Evolutionary conservation across 495 filamentous ascomycete species (phyloP).

Genomic region (Xylona heveae): DNA sequence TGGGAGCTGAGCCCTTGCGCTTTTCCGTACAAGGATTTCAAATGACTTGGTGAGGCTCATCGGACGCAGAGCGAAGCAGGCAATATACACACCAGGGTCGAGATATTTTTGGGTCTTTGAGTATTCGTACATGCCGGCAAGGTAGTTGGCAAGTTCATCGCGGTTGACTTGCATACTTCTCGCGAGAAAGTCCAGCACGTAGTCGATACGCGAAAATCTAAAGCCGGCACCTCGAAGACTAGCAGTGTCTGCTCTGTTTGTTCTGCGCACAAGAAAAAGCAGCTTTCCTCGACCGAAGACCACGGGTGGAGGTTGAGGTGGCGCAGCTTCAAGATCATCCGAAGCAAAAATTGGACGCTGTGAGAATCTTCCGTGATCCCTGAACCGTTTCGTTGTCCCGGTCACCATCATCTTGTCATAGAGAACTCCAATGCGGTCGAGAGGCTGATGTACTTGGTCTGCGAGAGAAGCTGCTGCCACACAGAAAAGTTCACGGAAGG

Average conservation of each 20-base stretch:
- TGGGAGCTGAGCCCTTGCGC: conserved; percentile 44
- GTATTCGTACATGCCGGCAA: conserved; percentile 41
- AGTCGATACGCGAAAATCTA: conserved; percentile 46
- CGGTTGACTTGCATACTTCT: conserved; percentile 48
- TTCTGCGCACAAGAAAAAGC: conserved; percentile 56
- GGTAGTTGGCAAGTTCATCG: conserved; percentile 25
- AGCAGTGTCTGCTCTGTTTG: conserved; percentile 32
- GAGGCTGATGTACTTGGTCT: conserved; percentile 32
- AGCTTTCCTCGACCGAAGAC: conserved; percentile 44
- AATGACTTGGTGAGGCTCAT: conserved; percentile 40
- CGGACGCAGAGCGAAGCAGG: conserved; percentile 52
- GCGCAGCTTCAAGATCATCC: conserved; percentile 6
- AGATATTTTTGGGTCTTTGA: conserved; percentile 26
- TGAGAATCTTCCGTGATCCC: conserved; percentile 11
- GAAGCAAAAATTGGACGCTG: neutral
- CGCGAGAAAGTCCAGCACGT: conserved; percentile 45
- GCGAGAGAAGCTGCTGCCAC: conserved; percentile 57
- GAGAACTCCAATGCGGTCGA: conserved; percentile 47
- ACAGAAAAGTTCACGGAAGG: conserved; percentile 80
- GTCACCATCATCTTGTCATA: conserved; percentile 63
- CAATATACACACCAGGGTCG: conserved; percentile 49
- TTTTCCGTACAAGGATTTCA: conserved; percentile 49
- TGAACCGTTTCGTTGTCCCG: conserved; percentile 18
- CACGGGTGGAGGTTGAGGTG: conserved; percentile 8
- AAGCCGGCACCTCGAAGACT: conserved; percentile 52